A percentile compares a stretch with the other conserved stretches of the same genome.
phyloP scores from a whole-genome alignment of 2,329 filamentous ascomycete genomes.

The Thermothelomyces thermophilus region DNA sequence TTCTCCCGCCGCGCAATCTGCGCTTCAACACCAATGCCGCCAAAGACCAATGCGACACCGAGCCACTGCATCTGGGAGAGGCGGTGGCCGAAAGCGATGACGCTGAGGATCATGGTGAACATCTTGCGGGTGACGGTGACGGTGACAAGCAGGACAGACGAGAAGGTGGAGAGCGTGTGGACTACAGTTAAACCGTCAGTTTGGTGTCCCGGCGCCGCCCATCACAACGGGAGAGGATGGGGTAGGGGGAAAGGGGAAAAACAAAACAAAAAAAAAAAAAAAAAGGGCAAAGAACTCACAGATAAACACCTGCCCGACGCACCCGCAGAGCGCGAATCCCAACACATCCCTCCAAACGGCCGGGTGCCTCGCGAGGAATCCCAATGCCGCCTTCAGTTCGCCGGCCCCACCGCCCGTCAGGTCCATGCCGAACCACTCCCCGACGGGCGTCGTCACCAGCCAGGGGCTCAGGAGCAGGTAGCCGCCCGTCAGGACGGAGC shows the following conservation, averaged over 20 bases:
- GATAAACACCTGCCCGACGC: slow-evolving; percentile 93
- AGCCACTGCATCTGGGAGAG: slow-evolving; percentile 88
- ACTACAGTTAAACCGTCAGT: slow-evolving; percentile 44
- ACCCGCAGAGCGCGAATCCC: slow-evolving; percentile 83
- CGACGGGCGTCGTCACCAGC: slow-evolving; percentile 60
- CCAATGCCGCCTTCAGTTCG: slow-evolving; percentile 72
- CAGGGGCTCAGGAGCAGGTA: slow-evolving; percentile 78
- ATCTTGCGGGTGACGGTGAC: slow-evolving; percentile 98
- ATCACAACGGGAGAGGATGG: not conserved
- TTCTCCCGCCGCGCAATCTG: slow-evolving; percentile 77
- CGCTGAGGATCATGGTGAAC: slow-evolving; percentile 97
- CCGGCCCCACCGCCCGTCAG: slow-evolving; percentile 57
- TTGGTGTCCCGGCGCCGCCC: too few species aligned
- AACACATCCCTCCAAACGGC: slow-evolving; percentile 80
- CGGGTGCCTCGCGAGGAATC: slow-evolving; percentile 75
- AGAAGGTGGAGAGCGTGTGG: slow-evolving; percentile 89
- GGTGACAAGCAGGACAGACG: slow-evolving; percentile 84
- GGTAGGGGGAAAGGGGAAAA: not conserved
- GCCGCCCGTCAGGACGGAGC: slow-evolving; percentile 64
- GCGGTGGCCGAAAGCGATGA: slow-evolving; percentile 87
- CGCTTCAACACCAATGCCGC: slow-evolving; percentile 87
- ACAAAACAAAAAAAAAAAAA: not conserved
- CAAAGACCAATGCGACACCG: slow-evolving; percentile 87
- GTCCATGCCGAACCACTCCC: slow-evolving; percentile 61
- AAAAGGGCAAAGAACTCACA: slow-evolving; percentile 44